phyloP scores from a whole-genome alignment of 164 flowering plant species.

The Umbilicus rupestris region DNA sequence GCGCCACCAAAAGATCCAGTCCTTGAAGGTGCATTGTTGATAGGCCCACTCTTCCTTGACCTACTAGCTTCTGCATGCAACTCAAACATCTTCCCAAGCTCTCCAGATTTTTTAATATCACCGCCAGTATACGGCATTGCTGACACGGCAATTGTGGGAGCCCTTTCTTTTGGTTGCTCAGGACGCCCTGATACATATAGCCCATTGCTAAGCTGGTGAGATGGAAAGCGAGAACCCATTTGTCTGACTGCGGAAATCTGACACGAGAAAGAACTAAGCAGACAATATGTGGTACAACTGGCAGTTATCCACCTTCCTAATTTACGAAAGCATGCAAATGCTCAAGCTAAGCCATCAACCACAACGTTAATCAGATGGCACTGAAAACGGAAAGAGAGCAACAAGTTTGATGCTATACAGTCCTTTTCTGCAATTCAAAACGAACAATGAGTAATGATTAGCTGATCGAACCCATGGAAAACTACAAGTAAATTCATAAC shows the following conservation, averaged over 20 bases:
- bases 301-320: too few relatives aligned
- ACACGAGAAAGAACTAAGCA: background rate
- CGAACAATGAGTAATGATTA: background rate
- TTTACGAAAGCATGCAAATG: background rate
- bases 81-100: slow-evolving; percentile 97
- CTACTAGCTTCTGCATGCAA: slow-evolving; percentile 71
- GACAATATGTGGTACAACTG: too few relatives aligned
- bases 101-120: slow-evolving; percentile 94
- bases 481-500: background rate
- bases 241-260: background rate
- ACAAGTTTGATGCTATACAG: background rate
- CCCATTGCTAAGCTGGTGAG: slow-evolving; percentile 62
- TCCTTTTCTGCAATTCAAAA: background rate
- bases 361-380: background rate
- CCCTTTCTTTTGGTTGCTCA: slow-evolving; percentile 57
- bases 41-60: slow-evolving; percentile 86
- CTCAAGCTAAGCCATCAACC: background rate
- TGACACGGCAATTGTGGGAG: slow-evolving; percentile 72
- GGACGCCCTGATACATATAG: slow-evolving; percentile 46
- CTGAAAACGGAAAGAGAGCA: background rate
- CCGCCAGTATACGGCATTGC: slow-evolving; percentile 98
- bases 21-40: slow-evolving; percentile 64
- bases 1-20: slow-evolving; percentile 89
- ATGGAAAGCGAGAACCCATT: slow-evolving; percentile 95
- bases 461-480: background rate